A percentile compares a stretch with the other conserved stretches of the same genome.
Conservation (phyloP, 1,139 yeast genomes). For the Kurtzmaniella quercitrusa region DNA sequence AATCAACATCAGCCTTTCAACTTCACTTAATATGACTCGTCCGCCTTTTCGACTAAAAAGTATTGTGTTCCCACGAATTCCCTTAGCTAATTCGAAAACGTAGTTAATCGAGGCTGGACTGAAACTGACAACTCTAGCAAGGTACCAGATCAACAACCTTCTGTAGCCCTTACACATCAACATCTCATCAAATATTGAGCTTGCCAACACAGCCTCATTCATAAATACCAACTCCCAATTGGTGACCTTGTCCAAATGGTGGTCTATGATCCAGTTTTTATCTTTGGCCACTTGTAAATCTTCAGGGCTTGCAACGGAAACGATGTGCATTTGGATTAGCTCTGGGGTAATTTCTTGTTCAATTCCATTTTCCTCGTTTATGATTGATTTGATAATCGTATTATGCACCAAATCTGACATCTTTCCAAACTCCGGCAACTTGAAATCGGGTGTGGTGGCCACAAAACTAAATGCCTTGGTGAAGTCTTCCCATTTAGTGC, state of each 20-base stretch:
- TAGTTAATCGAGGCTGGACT: constrained; percentile 51
- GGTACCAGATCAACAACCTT: constrained; percentile 60
- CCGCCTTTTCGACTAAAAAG: constrained; percentile 55
- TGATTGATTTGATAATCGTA: constrained; percentile 50
- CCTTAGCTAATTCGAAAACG: constrained; percentile 55
- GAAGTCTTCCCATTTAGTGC: neutral
- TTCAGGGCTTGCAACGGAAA: constrained; percentile 27
- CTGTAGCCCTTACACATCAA: constrained; percentile 62
- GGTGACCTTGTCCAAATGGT: neutral
- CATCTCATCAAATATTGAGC: constrained; percentile 61
- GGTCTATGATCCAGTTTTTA: constrained; percentile 20
- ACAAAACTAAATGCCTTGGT: neutral
- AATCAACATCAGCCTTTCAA: constrained; percentile 62
- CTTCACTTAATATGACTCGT: constrained; percentile 42
- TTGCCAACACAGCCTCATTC: constrained; percentile 40
- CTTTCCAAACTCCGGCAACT: neutral
- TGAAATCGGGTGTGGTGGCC: neutral
- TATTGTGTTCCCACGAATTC: constrained; percentile 43
- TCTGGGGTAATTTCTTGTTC: constrained; percentile 39
- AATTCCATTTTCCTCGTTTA: constrained; percentile 22
- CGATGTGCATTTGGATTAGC: constrained; percentile 43
- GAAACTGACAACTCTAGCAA: constrained; percentile 57
- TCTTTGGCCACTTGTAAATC: constrained; percentile 22
- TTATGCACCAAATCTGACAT: constrained; percentile 8
- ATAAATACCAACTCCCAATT: constrained; percentile 35